A percentile compares a stretch with the other conserved stretches of the same genome.
These are phyloP conservation scores for Plasmodium malariae DNA, from an alignment of 169 alveolate genomes.

Conservation along the genomic window DNA sequence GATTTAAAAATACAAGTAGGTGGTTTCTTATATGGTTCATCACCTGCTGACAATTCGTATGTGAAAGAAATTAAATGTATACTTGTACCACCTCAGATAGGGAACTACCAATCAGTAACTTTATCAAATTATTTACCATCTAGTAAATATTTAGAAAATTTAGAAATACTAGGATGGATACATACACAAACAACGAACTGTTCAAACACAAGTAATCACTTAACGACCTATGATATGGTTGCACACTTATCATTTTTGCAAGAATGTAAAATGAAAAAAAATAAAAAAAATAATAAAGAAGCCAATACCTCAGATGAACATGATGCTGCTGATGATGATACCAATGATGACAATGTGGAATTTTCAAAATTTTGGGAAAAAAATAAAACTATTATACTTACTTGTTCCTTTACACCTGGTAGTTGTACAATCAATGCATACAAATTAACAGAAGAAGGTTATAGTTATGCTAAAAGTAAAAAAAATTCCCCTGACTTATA, in stretches of 20 bases:
- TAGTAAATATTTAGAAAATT: conserved; percentile 92
- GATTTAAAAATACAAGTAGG: conserved; percentile 99
- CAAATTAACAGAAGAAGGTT: conserved; percentile 94
- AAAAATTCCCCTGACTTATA: conserved; percentile 77
- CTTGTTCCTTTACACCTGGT: conserved; percentile 97
- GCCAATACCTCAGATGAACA: conserved; percentile 20
- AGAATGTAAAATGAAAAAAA: conserved; percentile 41
- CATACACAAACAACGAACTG: conserved; percentile 95
- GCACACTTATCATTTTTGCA: conserved; percentile 68
- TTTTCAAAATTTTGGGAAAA: conserved; percentile 62
- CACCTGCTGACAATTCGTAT: conserved; percentile 78
- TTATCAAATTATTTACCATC: conserved; percentile 95
- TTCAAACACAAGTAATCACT: conserved; percentile 88
- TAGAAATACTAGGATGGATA: conserved; percentile 99
- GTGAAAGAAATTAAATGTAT: conserved; percentile 95
- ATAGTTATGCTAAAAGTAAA: conserved; percentile 93
- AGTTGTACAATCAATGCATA: conserved; percentile 97
- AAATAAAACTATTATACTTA: conserved; percentile 77
- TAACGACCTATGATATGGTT: conserved; percentile 79
- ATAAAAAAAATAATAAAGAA: conserved; percentile 8
- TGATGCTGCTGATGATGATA: background rate
- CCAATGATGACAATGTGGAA: conserved; percentile 5
- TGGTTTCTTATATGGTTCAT: conserved; percentile 96
- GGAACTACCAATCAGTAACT: conserved; percentile 94
- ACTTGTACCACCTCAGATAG: conserved; percentile 98